Evolutionary conservation across 805 yeast species (phyloP).

Genomic region (Wickerhamiella sergipiensis): DNA sequence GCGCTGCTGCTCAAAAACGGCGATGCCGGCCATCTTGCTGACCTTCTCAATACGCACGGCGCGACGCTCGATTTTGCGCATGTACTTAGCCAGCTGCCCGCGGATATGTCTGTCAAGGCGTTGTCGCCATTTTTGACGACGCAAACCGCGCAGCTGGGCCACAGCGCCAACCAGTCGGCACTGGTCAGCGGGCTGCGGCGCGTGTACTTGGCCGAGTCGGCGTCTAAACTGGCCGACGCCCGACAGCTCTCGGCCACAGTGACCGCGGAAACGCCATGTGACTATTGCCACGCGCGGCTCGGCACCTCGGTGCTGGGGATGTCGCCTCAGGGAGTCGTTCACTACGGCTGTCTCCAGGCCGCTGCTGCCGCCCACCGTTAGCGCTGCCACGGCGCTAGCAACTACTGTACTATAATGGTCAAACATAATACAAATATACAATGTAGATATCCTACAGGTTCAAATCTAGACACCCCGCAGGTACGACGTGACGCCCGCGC

Average conservation of each 20-base stretch:
- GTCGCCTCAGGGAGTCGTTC: conserved; percentile 5
- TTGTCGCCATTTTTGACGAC: conserved; percentile 3
- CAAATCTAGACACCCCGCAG: conserved; percentile 21
- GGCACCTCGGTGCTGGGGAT: conserved; percentile 13
- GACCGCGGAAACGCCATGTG: conserved; percentile 7
- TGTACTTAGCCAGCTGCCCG: conserved; percentile 2
- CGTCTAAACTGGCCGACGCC: conserved; percentile 3
- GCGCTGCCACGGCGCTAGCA: too few species aligned
- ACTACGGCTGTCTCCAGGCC: conserved; percentile 10
- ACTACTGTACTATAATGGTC: too few species aligned
- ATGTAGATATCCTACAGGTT: too few species aligned
- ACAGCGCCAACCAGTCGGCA: background rate
- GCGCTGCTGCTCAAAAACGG: background rate
- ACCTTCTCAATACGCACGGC: background rate
- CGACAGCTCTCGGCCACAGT: conserved; percentile 4
- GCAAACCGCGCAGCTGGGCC: background rate
- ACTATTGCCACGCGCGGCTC: conserved; percentile 13
- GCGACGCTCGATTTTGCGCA: background rate
- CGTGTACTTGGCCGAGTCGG: conserved; percentile 10
- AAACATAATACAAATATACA: background rate
- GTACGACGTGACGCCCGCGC: conserved; percentile 64
- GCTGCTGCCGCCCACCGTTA: too few species aligned
- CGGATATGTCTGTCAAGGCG: background rate
- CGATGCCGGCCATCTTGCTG: background rate
- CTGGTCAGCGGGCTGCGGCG: conserved; percentile 5